phyloP scores from a whole-genome alignment of 164 flowering plant species.

The Nelumbo lutea region DNA sequence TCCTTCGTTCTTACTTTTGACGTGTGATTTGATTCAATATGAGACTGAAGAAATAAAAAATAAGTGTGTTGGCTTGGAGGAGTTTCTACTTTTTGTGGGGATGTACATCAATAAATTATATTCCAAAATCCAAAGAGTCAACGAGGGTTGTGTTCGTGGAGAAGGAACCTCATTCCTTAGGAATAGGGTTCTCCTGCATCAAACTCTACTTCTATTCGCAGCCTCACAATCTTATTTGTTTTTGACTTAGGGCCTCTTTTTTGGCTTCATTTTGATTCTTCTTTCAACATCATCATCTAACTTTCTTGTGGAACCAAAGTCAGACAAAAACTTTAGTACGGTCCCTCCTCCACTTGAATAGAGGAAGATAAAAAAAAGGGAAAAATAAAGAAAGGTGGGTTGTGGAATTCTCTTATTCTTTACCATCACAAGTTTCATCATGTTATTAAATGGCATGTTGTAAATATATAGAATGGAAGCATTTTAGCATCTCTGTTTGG shows the following conservation, averaged over 20 bases:
- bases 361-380: too few species aligned
- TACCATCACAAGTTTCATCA: too few species aligned
- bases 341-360: too few species aligned
- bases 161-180: constrained; percentile 19
- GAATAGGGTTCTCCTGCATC: constrained; percentile 14
- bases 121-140: constrained; percentile 27
- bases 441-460: too few species aligned
- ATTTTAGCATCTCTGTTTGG: too few species aligned
- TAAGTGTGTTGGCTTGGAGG: not conserved
- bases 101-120: constrained; percentile 1
- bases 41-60: not conserved
- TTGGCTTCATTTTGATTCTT: not conserved
- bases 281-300: not conserved
- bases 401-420: too few species aligned
- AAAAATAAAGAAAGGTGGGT: too few species aligned
- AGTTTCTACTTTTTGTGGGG: not conserved
- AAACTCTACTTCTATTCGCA: not conserved
- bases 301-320: too few species aligned
- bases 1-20: constrained; percentile 1
- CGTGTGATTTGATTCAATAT: constrained; percentile 4
- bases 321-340: too few species aligned
- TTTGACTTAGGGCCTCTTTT: not conserved
- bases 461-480: too few species aligned
- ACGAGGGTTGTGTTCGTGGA: constrained; percentile 20
- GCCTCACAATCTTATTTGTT: not conserved